These are phyloP conservation scores for Ustilago shanxiensis DNA, from an alignment of 1,284 basidiomycete genomes.

Conservation along the genomic window DNA sequence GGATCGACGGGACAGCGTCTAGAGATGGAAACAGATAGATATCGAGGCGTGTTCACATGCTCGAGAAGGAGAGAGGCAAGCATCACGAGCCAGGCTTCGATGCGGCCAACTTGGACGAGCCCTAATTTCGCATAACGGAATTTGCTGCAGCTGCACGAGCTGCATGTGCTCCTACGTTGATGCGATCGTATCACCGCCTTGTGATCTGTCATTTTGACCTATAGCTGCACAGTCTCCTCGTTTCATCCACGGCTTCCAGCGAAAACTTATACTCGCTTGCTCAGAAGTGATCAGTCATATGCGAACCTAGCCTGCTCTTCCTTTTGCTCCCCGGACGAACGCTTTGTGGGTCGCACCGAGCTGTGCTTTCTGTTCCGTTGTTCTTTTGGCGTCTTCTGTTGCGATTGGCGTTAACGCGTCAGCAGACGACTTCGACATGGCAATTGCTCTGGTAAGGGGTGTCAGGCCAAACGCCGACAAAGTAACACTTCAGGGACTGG, in stretches of 20 bases:
- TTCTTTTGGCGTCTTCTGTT: background rate
- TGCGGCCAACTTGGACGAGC: background rate
- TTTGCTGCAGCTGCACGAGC: slow-evolving; percentile 8
- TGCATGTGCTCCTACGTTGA: background rate
- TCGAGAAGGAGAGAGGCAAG: too few relatives aligned
- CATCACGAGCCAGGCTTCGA: background rate
- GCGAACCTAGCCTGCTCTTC: background rate
- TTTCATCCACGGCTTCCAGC: background rate
- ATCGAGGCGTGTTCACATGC: background rate
- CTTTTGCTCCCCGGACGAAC: too few relatives aligned
- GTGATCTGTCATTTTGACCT: slow-evolving; percentile 15
- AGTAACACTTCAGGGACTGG: background rate
- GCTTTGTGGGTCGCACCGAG: background rate
- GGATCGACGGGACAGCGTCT: slow-evolving; percentile 2
- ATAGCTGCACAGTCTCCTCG: background rate
- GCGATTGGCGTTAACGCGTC: background rate
- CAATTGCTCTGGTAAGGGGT: slow-evolving; percentile 3
- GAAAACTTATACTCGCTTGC: background rate
- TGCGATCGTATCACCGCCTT: slow-evolving; percentile 13
- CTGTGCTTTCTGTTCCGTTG: background rate
- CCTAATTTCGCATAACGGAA: slow-evolving; percentile 13
- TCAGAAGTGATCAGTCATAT: slow-evolving; percentile 13
- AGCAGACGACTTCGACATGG: background rate
- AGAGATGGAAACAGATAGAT: background rate
- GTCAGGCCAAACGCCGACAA: background rate